Percentiles rank a stretch among this genome's conserved stretches.
Conservation (phyloP, 495 filamentous ascomycete genomes). For the Mycothermus thermophilus region DNA sequence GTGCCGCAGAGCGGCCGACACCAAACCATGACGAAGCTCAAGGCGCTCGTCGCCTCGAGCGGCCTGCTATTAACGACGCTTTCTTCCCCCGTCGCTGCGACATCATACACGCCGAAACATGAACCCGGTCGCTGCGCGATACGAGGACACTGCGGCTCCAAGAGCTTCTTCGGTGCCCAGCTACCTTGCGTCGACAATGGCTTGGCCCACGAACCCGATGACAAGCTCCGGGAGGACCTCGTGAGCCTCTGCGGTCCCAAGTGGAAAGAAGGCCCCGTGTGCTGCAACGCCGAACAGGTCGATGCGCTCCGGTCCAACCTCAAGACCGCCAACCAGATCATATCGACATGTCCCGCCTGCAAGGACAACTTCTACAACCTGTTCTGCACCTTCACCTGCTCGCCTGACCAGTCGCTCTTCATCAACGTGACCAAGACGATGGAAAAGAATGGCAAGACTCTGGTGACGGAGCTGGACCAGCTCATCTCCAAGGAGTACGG, state of each 20-base stretch:
- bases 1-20: too few species aligned
- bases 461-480: conserved; percentile 82
- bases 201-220: conserved; percentile 57
- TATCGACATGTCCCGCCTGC: conserved; percentile 87
- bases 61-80: conserved; percentile 25
- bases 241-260: conserved; percentile 74
- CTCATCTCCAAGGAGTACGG: conserved; percentile 80
- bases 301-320: conserved; percentile 65
- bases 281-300: conserved; percentile 76
- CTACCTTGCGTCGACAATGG: conserved; percentile 93
- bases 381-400: conserved; percentile 96
- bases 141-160: conserved; percentile 77
- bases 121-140: conserved; percentile 85
- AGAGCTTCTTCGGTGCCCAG: conserved; percentile 72
- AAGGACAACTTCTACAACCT: conserved; percentile 95
- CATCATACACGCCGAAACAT: conserved; percentile 46
- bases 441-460: conserved; percentile 47
- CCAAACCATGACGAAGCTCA: conserved; percentile 20
- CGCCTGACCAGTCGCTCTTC: conserved; percentile 89
- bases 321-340: conserved; percentile 73
- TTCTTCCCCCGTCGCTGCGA: conserved; percentile 17
- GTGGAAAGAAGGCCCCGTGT: conserved; percentile 72
- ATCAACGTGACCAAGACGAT: conserved; percentile 77
- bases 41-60: conserved; percentile 21
- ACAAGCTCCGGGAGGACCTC: conserved; percentile 55